These are phyloP conservation scores for Solanum pinnatisectum DNA, from an alignment of 257 asterid species.

Conservation along the genomic window DNA sequence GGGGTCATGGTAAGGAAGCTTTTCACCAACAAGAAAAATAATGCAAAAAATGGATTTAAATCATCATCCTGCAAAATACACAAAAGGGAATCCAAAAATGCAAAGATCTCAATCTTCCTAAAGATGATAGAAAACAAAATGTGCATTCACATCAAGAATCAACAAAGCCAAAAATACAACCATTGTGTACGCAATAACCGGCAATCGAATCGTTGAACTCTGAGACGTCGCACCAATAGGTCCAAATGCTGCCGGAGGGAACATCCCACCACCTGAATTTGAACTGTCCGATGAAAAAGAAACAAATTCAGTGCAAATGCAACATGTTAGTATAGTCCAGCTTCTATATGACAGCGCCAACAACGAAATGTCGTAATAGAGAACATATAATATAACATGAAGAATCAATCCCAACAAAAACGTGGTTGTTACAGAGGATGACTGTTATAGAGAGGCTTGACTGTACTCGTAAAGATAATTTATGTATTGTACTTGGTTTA, in stretches of 20 bases:
- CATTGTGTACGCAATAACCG: constrained; percentile 9
- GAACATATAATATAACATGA: not conserved
- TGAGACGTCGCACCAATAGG: constrained; percentile 35
- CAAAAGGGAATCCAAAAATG: not conserved
- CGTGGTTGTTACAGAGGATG: not conserved
- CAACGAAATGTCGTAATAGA: not conserved
- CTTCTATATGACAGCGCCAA: not conserved
- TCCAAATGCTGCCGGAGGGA: constrained; percentile 53
- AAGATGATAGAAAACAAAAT: constrained; percentile 10
- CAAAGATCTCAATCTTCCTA: not conserved
- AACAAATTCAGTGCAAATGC: not conserved
- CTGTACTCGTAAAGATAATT: not conserved
- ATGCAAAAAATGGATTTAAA: not conserved
- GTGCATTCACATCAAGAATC: constrained; percentile 21
- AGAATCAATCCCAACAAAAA: not conserved
- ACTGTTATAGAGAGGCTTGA: not conserved
- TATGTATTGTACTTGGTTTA: not conserved
- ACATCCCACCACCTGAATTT: constrained; percentile 22
- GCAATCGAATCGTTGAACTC: constrained; percentile 16
- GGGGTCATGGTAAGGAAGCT: not conserved
- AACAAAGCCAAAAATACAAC: constrained; percentile 16
- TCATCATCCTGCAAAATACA: not conserved
- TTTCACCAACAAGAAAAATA: not conserved
- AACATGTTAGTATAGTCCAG: not conserved
- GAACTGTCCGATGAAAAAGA: constrained; percentile 27